These are phyloP conservation scores for Hysterium pulicare DNA, from an alignment of 2,329 filamentous ascomycete genomes.

Conservation along the genomic window DNA sequence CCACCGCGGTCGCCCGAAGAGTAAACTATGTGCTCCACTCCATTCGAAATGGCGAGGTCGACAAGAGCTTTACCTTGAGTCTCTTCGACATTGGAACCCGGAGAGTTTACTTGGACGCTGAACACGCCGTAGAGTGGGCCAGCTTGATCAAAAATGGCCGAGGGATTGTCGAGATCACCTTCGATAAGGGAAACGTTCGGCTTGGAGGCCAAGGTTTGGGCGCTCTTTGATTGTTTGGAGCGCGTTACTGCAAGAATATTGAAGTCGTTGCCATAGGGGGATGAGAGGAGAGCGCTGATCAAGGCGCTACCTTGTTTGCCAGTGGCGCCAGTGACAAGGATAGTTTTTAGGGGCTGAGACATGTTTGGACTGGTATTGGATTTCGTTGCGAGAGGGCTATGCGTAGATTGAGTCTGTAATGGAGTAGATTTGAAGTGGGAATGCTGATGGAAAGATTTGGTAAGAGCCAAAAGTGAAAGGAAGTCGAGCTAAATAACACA, in stretches of 20 bases:
- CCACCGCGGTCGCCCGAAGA: constrained; percentile 26
- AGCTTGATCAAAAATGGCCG: constrained; percentile 41
- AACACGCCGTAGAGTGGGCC: constrained; percentile 30
- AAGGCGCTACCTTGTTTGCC: constrained; percentile 49
- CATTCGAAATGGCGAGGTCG: constrained; percentile 17
- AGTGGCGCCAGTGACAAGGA: constrained; percentile 38
- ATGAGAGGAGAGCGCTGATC: constrained; percentile 37
- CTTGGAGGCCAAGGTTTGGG: too few species aligned
- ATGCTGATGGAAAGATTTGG: too few species aligned
- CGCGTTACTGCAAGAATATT: constrained; percentile 55
- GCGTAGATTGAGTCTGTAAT: too few species aligned
- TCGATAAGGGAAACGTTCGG: constrained; percentile 50
- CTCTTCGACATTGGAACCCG: constrained; percentile 17
- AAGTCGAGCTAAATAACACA: too few species aligned
- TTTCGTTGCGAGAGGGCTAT: too few species aligned
- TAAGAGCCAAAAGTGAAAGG: too few species aligned
- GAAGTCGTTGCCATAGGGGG: constrained; percentile 25
- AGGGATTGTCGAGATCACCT: constrained; percentile 50
- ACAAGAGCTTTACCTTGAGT: constrained; percentile 26
- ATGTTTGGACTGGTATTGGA: too few species aligned
- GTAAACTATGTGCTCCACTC: constrained; percentile 27
- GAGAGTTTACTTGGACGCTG: constrained; percentile 22
- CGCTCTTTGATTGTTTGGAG: constrained; percentile 36
- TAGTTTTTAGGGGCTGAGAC: constrained; percentile 20
- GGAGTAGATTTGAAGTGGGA: too few species aligned